Base-by-base conservation (phyloP, 2,329 filamentous ascomycete genomes). In the Cercospora sp. region DNA sequence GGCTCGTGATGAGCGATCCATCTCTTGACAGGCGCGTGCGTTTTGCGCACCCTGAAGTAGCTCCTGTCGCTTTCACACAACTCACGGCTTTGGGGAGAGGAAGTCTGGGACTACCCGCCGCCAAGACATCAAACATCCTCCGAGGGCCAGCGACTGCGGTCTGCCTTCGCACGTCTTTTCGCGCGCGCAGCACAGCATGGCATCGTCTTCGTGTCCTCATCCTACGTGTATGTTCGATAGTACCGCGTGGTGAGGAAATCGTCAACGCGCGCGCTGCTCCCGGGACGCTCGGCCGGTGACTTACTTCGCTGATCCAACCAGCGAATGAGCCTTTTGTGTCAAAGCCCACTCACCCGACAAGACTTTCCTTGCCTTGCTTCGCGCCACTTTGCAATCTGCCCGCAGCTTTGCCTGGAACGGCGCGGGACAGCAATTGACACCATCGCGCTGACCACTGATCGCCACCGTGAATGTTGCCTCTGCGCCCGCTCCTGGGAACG, bases 331-430 rank as follows among this genome's bases (percentile, higher is more conserved):
- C 55, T 40, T 42, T n/a, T 6, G 36, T 42, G 36, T 42, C 36
- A 40, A 42, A 42, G 36, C 36, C 36, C 36, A 42, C 36, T 42
- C 36, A 8, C 16, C 36, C 36, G 60, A 48, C 60, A 51, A 40
- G 61, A 64, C 62, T 40, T 64, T 64, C 48, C 62, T 64, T 57
- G 53, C 62, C 51, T 64, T 64, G 48, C 51, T 64, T 42, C 30
- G 45, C 61, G 45, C 45, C 60, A 45, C 40, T 62, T 62, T 62
- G 60, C 53, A 31, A 30, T 58, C 53, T 58, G 53, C 53, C 53
- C 53, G 53, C 53, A 58, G 53, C 53, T 58, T 58, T 58, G 53
- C 53, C 53, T 33, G 53, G 26, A n/a, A 58, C 53, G 53, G 13
- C 26, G 51, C 53, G 16, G 26, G 18, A 51, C 28, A 30, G 53